Base-by-base conservation (phyloP, 1,284 basidiomycete species). In the Psilocybe mexicana region DNA sequence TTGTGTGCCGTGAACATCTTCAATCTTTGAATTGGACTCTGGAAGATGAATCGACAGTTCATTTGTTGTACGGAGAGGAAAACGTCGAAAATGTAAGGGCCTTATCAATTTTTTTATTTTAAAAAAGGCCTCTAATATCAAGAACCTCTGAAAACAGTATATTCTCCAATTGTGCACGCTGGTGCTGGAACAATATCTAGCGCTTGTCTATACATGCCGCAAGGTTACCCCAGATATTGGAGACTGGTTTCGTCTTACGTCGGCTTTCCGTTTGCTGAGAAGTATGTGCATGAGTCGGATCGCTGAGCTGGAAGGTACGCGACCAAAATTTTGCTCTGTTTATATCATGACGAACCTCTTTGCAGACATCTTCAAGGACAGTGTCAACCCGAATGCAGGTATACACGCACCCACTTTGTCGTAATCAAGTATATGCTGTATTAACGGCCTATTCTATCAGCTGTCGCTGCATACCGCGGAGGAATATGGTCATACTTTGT, bases 121-220 rank as follows among this genome's bases (percentile, higher is more conserved):
- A 8, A 8, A 33, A 33, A 33, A 4, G 4, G 30, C 8, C 30
- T 33, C 30, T 33, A 33, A 33, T 33, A 18, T 18, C 18, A 18
- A 18, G 18, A 18, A 18, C 18, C 30, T 33, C 8, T 11, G 40
- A 35, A 11, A 24, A 25, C 44, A 65, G 64, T 63, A 61, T 45
- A 55, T 65, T 11, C 51, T 65, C 3, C 62, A 55, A 42, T 42
- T 65, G 1, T 59, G 54, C n/a, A 46, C 55, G 7, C 26, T 65
- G 11, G 36, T 65, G 43, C 49, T 65, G 18, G 63, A 65, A 52
- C 55, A 61, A 38, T 36, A 26, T 30, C 54, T 61, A 5, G 45
- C 60, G 12, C 38, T 63, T 2, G 55, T 52, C 14, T 45, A 57
- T 10, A 42, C 46, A n/a, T 58, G 61, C 40, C 36, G 52, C 14